Percentiles rank a stretch among this genome's conserved stretches.
Conservation (phyloP, 1,284 basidiomycete species). For the Athelia psychrophila region DNA sequence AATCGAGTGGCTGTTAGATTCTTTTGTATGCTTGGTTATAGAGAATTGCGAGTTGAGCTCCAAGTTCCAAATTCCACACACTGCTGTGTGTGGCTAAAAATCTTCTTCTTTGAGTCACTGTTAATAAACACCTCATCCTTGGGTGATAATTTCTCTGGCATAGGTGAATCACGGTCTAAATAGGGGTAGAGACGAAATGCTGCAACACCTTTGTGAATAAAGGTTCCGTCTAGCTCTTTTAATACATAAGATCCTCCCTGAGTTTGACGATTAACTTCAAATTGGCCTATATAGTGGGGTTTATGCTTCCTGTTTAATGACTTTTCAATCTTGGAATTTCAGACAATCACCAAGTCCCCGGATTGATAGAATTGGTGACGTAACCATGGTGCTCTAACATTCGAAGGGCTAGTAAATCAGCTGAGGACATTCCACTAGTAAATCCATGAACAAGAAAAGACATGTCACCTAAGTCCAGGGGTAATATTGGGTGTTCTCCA, state of each 20-base stretch:
- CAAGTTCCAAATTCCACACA: no score
- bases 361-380: background rate
- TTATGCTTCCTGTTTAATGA: slow-evolving; percentile 15
- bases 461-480: slow-evolving; percentile 26
- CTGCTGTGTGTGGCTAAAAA: no score
- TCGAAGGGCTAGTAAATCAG: slow-evolving; percentile 21
- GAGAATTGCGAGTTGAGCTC: no score
- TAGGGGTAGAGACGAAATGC: slow-evolving; percentile 29
- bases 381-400: slow-evolving; percentile 13
- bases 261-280: slow-evolving; percentile 13
- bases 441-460: slow-evolving; percentile 29
- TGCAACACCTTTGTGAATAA: slow-evolving; percentile 19
- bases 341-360: slow-evolving; percentile 18
- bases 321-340: slow-evolving; percentile 18
- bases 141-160: background rate
- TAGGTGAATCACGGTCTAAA: slow-evolving; percentile 5
- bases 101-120: background rate
- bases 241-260: slow-evolving; percentile 18
- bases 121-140: background rate
- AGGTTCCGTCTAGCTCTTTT: slow-evolving; percentile 25
- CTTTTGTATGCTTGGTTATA: no score
- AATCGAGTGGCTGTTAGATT: no score
- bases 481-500: slow-evolving; percentile 26
- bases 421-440: slow-evolving; percentile 15
- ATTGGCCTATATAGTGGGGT: slow-evolving; percentile 23